phyloP scores from a whole-genome alignment of 2,329 filamentous ascomycete genomes.

The Fusarium nurragi region DNA sequence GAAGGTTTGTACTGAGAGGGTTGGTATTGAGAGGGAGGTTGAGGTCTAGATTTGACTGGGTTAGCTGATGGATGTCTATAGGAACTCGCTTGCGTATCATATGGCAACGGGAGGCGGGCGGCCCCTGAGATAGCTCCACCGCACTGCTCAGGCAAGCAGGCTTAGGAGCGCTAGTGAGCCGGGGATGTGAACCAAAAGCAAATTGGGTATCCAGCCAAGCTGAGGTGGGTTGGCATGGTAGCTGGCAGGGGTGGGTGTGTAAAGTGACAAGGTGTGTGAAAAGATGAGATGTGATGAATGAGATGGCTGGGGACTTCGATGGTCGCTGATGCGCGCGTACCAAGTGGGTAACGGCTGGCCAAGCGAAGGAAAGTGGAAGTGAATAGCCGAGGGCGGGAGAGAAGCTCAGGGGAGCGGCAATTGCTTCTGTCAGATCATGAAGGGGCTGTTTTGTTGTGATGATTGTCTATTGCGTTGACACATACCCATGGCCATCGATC shows the following conservation, averaged over 20 bases:
- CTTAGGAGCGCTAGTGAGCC: conserved; percentile 32
- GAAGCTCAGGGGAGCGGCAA: conserved; percentile 33
- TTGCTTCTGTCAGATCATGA: conserved; percentile 18
- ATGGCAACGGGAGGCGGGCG: conserved; percentile 43
- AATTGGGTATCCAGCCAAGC: conserved; percentile 41
- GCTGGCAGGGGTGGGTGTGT: conserved; percentile 30
- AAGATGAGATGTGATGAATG: conserved; percentile 30
- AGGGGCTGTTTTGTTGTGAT: conserved; percentile 23
- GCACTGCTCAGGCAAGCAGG: conserved; percentile 41
- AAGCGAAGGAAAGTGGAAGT: conserved; percentile 26
- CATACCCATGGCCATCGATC: conserved; percentile 16
- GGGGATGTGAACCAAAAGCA: conserved; percentile 38
- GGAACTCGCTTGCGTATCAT: conserved; percentile 47
- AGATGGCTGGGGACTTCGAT: conserved; percentile 37
- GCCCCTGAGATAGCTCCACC: conserved; percentile 42
- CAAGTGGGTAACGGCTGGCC: conserved; percentile 34
- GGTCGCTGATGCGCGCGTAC: conserved; percentile 37
- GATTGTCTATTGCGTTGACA: conserved; percentile 11
- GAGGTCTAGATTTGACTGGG: conserved; percentile 47
- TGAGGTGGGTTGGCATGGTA: conserved; percentile 35
- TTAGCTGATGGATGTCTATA: conserved; percentile 46
- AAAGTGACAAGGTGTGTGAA: conserved; percentile 21
- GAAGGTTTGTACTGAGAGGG: conserved; percentile 51
- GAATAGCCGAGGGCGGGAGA: conserved; percentile 5
- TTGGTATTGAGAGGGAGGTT: conserved; percentile 56